Evolutionary conservation across 805 yeast species (phyloP), one percentile per base, ranked within the genome.

Genomic region (Isabelozyma gotoi): DNA sequence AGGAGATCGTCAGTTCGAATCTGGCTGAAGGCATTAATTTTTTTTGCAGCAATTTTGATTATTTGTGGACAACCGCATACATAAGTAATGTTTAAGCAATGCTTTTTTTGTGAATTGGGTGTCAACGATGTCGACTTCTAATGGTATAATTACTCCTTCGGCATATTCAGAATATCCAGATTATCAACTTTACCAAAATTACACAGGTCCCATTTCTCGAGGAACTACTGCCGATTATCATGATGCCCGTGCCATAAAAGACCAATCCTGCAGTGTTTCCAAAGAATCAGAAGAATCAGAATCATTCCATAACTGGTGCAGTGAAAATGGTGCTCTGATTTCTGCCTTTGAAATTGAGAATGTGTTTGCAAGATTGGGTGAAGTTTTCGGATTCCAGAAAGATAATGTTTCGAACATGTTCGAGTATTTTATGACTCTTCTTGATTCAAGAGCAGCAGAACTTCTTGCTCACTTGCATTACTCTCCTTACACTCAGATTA

Each of bases 371-470:
- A 77, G 77, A 19, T 60, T 91, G 38, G 72, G 79, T n/a, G 55
- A 60, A 36, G 71, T 77, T 44, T 88, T 91, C 68, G 97, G 97
- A 0, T 91, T 91, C 67, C 98, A 91, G 67, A 67, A 74, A 20
- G 90, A 86, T 51, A 85, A 87, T 19, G 80, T 81, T 64, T 73
- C 76, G 33, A 91, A 91, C 65, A 87, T 90, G 84, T 82, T 65
- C 60, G 96, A 89, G 48, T 90, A 84, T 56, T 73, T 90, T 46
- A 76, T 92, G 85, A 69, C 76, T 5, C 85, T 87, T 59, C 70
- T 92, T 45, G 97, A 92, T 55, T 91, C 97, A 6, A 78, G 97
- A 46, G 78, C 96, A 80, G 95, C 47, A 77, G 98, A 47, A 80
- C 84, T 76, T 64, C 82, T 2, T 86, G 96, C 3, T 62, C 70